Evolutionary conservation across 495 filamentous ascomycete species (phyloP), one percentile per base, ranked within the genome.

Genomic region (Tuber borchii): DNA sequence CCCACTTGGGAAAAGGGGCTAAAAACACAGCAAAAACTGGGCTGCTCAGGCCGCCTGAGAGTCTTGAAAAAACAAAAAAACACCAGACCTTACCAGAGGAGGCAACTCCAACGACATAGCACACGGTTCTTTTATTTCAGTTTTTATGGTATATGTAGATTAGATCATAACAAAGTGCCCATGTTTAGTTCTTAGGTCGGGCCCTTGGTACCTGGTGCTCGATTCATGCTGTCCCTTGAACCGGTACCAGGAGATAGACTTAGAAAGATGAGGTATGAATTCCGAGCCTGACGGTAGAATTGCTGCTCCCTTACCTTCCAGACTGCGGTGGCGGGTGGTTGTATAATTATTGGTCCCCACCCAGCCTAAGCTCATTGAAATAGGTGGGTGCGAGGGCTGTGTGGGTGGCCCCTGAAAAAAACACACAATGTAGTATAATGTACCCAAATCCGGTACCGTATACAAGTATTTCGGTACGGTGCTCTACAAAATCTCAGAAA

Each of bases 61-160:
- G n/a, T n/a, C n/a, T n/a, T n/a, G n/a, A n/a, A n/a, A n/a, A n/a
- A n/a, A n/a, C n/a, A n/a, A n/a, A n/a, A n/a, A n/a, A n/a, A n/a
- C n/a, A n/a, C n/a, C n/a, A n/a, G n/a, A n/a, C n/a, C n/a, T n/a
- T n/a, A n/a, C n/a, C n/a, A n/a, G n/a, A n/a, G n/a, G n/a, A n/a
- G n/a, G n/a, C n/a, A n/a, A n/a, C n/a, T n/a, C n/a, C n/a, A n/a
- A n/a, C n/a, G n/a, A n/a, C n/a, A n/a, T n/a, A n/a, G n/a, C n/a
- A n/a, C n/a, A n/a, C n/a, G n/a, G n/a, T n/a, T n/a, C n/a, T n/a
- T n/a, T n/a, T n/a, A n/a, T n/a, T n/a, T n/a, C n/a, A n/a, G n/a
- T n/a, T n/a, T n/a, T n/a, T n/a, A n/a, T n/a, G n/a, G n/a, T n/a
- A 61, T 61, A 61, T 31, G 51, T 61, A 61, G 51, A 61, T 31